These are phyloP conservation scores for Monilinia fructicola DNA, from an alignment of 2,329 filamentous ascomycete genomes.

Conservation along the genomic window DNA sequence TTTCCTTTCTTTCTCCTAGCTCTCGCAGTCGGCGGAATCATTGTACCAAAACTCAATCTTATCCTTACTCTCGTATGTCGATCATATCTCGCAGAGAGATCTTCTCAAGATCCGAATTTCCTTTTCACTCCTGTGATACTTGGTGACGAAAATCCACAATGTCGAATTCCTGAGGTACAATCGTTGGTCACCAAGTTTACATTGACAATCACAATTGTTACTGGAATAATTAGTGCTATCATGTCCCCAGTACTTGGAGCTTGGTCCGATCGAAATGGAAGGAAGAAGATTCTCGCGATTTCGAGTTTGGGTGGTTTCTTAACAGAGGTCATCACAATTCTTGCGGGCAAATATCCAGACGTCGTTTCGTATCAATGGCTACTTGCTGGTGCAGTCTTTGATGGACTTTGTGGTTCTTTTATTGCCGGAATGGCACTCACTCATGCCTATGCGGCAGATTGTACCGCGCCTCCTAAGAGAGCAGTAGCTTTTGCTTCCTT, in stretches of 20 bases:
- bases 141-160: constrained; percentile 73
- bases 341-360: constrained; percentile 74
- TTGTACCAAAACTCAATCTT: constrained; percentile 85
- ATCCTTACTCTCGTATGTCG: constrained; percentile 82
- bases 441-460: constrained; percentile 88
- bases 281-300: constrained; percentile 70
- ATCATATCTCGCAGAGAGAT: constrained; percentile 72
- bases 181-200: constrained; percentile 74
- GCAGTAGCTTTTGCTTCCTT: constrained; percentile 86
- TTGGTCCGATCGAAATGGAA: constrained; percentile 82
- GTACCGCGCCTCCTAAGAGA: constrained; percentile 74
- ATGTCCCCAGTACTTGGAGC: constrained; percentile 80
- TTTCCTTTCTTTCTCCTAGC: constrained; percentile 79
- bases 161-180: constrained; percentile 76
- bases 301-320: constrained; percentile 72
- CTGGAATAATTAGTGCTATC: constrained; percentile 76
- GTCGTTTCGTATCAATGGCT: constrained; percentile 74
- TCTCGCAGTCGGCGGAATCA: constrained; percentile 78
- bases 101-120: constrained; percentile 57
- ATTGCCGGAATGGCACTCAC: constrained; percentile 74
- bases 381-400: constrained; percentile 71
- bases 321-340: constrained; percentile 73
- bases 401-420: constrained; percentile 86
- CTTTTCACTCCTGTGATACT: constrained; percentile 63
- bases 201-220: constrained; percentile 70